Percentiles rank a stretch among this genome's conserved stretches.
phyloP scores from a whole-genome alignment of 2,329 filamentous ascomycete genomes.

The Phaeoacremonium minimum region DNA sequence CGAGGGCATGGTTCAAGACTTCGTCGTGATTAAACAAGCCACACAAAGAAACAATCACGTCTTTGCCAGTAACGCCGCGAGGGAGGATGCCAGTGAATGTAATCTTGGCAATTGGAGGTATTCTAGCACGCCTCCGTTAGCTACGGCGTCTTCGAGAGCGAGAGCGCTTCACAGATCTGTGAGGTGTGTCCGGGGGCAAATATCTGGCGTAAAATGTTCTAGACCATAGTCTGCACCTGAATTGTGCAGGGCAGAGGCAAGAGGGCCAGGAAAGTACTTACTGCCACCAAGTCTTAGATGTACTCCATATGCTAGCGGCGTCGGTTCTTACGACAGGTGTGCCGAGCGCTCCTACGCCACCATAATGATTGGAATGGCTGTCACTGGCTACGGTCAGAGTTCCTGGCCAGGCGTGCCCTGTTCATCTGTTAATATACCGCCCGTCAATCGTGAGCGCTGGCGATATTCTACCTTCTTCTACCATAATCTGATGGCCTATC shows the following conservation, averaged over 20 bases:
- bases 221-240: no score
- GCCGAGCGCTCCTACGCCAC: constrained; percentile 71
- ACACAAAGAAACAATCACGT: constrained; percentile 87
- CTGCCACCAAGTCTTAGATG: constrained; percentile 81
- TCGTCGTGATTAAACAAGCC: constrained; percentile 83
- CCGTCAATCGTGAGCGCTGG: background rate
- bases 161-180: constrained; percentile 1
- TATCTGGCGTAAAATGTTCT: no score
- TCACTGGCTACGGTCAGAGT: constrained; percentile 78
- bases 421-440: constrained; percentile 36
- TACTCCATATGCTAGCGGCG: constrained; percentile 81
- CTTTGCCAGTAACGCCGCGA: constrained; percentile 82
- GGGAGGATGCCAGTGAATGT: constrained; percentile 73
- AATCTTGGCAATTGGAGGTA: constrained; percentile 78
- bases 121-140: no score
- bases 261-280: no score
- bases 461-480: no score
- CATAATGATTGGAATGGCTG: constrained; percentile 79
- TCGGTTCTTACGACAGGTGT: constrained; percentile 85
- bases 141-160: background rate
- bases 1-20: constrained; percentile 85
- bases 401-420: constrained; percentile 77
- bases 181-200: background rate
- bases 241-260: background rate
- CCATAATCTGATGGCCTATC: constrained; percentile 90